Evolutionary conservation across 768 basidiomycete species (phyloP), one percentile per base, ranked within the genome.

Genomic region (Saitozyma sp.): DNA sequence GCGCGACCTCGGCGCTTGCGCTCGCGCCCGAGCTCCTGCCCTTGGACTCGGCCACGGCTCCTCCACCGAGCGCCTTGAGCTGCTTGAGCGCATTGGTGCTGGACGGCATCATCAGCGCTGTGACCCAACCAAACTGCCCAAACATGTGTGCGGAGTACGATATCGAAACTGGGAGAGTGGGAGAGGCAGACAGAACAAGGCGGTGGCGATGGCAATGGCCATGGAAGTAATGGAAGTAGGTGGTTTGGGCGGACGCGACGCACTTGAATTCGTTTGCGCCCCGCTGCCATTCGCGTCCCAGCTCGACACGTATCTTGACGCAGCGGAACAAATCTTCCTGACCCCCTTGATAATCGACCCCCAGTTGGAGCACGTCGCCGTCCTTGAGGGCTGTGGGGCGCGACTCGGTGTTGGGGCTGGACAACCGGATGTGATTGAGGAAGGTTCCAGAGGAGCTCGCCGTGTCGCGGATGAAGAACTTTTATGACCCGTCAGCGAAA

Each of bases 301-400:
- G 79, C 80, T 99, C 95, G 55, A 97, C 83, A 67, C 90, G 85
- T 77, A 99, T 96, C 85, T 95, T 97, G 62, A 98, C 91, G 62
- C 90, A 91, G 81, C 96, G 89, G 80, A 95, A 97, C 56, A 95
- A 92, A 79, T 97, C 94, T 82, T 97, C 93, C 8, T 90, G 86
- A 0, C 95, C 95, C 7, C 95, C 95, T 79, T 97, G 94, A 80
- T 96, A 99, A 77, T 98, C 94, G 37, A 98, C 92, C 2, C 95
- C 94, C 0, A 97, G 86, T 80, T 97, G 95, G 17, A 98, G 80
- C 38, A 97, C 85, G 81, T 97, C 94, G 0, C 95, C 95, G 64
- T 97, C 94, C 80, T 89, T 91, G 70, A 97, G 83, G 64, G 85
- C 85, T 63, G 84, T 87, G 0, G 91, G 85, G 45, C 86, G 82